Base-by-base conservation (phyloP, 2,329 filamentous ascomycete genomes). In the Calonectria multiphialidica region DNA sequence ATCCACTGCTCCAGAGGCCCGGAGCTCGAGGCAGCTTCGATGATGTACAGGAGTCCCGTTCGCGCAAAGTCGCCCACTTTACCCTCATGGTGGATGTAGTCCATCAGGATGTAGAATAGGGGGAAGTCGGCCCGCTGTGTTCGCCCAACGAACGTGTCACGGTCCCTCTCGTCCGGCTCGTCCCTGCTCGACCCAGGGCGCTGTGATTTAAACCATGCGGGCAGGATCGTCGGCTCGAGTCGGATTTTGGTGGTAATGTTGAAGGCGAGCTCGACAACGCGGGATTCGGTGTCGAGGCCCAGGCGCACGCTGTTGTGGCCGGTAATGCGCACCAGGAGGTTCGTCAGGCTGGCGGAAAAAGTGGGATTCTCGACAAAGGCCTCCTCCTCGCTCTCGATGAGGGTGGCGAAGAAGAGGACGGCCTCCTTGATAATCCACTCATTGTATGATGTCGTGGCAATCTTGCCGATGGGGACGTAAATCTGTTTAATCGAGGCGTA, bases 231-330 rank as follows among this genome's bases (percentile, higher is more conserved):
- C 5, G 97, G 96, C 77, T 97, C 93, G 73, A 98, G 87, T 55
- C 97, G 90, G 77, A 99, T 98, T 88, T 98, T 98, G 76, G 97
- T 97, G 23, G 97, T 95, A 76, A 99, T 96, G 74, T 96, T 97
- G 85, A 99, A 99, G 53, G 98, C 90, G 68, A 99, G 87, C 85
- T 99, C 96, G 64, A 98, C 94, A 59, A 98, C 92, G 71, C 95
- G 92, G 12, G 93, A 93, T 83, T 98, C 96, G 13, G 94, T 96
- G 70, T 98, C 94, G 66, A 92, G 89, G 44, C 93, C 92, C 5
- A 96, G 86, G n/a, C 91, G 89, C 73, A 94, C 91, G 80, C 90
- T 93, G 77, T 94, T 94, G 72, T 91, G 89, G 50, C 93, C 93
- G 2, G 94, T 92, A 42, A 96, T 95, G 75, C 93, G 92, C 72